phyloP scores from a whole-genome alignment of 108 stramenopile species.

The Aurantiochytrium sp. region DNA sequence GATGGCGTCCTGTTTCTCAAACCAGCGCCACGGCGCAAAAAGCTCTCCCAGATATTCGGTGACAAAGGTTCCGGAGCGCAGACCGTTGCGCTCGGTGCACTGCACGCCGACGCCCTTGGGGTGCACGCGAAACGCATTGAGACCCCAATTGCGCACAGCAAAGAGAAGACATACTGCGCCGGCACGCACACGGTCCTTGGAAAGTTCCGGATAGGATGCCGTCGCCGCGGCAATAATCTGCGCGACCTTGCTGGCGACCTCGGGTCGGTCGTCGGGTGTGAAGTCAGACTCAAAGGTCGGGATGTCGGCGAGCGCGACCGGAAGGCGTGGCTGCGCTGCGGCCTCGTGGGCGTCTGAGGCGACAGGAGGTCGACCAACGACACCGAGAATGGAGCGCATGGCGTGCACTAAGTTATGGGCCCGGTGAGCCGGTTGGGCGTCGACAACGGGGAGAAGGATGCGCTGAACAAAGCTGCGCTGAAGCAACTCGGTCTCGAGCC shows the following conservation, averaged over 20 bases:
- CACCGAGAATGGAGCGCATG: not conserved
- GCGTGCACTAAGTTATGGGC: not conserved
- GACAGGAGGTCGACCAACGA: not conserved
- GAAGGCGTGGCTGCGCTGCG: not conserved
- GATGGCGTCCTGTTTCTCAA: conserved; percentile 23
- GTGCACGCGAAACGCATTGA: conserved; percentile 21
- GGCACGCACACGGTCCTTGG: not conserved
- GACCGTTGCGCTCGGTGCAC: conserved; percentile 14
- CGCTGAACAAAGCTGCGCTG: conserved; percentile 9
- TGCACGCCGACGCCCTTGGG: conserved; percentile 31
- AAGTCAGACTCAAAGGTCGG: not conserved
- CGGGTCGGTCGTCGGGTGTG: not conserved
- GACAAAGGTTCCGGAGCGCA: conserved; percentile 13
- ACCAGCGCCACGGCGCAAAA: conserved; percentile 31
- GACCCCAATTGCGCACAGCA: conserved; percentile 10
- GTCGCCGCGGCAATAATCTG: not conserved
- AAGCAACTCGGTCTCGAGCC: not conserved
- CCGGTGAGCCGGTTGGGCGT: not conserved
- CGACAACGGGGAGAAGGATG: conserved; percentile 19
- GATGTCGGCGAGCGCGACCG: not conserved
- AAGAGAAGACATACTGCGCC: not conserved
- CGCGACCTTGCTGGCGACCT: not conserved
- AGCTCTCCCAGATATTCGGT: conserved; percentile 33
- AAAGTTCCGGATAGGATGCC: not conserved
- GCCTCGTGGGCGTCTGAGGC: not conserved